Evolutionary conservation across 768 basidiomycete genomes (phyloP), one percentile per base, ranked within the genome.

Genomic region (Pisolithus sp.): DNA sequence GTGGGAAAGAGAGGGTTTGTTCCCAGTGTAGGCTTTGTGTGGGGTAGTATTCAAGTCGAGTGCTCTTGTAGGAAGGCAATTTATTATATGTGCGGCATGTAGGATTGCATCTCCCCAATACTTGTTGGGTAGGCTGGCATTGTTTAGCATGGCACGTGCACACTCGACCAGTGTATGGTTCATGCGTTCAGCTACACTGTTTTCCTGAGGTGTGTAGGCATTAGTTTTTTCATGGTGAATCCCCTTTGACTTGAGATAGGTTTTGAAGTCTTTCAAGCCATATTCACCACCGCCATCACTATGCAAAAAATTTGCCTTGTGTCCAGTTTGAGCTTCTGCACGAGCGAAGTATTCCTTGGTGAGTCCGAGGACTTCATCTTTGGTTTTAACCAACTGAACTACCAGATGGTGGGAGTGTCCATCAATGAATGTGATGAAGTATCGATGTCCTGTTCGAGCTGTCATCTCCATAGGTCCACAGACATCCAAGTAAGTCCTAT

Each of bases 1-100:
- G 31, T 60, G 43, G 13, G 46, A 24, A 21, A 70, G 46, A 42
- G 62, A 53, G 13, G 61, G 65, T 49, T 63, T 62, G n/a, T 55
- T 45, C 0, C 57, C 51, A 30, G 50, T 51, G 54, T 53, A 68
- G 1, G 45, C 54, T 20, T 61, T 54, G 47, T 61, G 64, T 2
- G 64, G 68, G 4, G 65, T 68, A 8, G 44, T n/a, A 6, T 48
- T 24, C 50, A 4, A 8, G 23, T 24, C 5, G 23, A 24, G 23
- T 24, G 49, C 37, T 7, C 18, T 12, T 3, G 38, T 54, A 12
- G 36, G 53, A 3, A 50, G 20, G n/a, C 15, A 7, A 31, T 54
- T 54, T 23, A 50, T 18, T 5, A 54, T 46, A 18, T 50, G 44
- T 9, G 49, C 30, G 6, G 49, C 17, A 40, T 40, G 31, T 8